phyloP scores from a whole-genome alignment of 1,139 yeast species.

The Suhomyces panamericanus region DNA sequence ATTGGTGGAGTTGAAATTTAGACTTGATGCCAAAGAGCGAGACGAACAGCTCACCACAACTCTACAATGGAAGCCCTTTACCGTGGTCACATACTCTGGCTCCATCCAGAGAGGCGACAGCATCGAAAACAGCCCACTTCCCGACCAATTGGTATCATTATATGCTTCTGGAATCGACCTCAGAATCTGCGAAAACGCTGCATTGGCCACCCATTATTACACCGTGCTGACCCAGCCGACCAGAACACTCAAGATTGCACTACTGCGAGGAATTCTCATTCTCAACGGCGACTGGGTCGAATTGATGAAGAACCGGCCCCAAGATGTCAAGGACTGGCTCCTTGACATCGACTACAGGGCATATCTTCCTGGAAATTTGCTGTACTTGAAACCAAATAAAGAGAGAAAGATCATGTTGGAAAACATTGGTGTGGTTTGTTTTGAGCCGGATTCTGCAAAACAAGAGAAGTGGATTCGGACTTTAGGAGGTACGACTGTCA shows the following conservation, averaged over 20 bases:
- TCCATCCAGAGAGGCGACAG: constrained; percentile 5
- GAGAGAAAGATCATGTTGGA: constrained; percentile 18
- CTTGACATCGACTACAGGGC: constrained; percentile 15
- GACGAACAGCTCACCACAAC: constrained; percentile 15
- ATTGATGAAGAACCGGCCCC: constrained; percentile 13
- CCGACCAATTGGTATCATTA: constrained; percentile 4
- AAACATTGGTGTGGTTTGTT: constrained; percentile 14
- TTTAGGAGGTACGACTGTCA: constrained; percentile 15
- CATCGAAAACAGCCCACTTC: constrained; percentile 4
- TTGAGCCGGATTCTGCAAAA: constrained; percentile 10
- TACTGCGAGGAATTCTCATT: constrained; percentile 31
- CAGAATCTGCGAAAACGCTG: constrained; percentile 21
- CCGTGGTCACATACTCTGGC: constrained; percentile 14
- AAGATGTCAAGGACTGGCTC: constrained; percentile 25
- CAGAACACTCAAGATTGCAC: constrained; percentile 17
- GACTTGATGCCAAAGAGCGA: constrained; percentile 17
- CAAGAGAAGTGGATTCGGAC: constrained; percentile 18
- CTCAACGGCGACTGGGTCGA: constrained; percentile 27
- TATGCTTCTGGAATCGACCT: constrained; percentile 25
- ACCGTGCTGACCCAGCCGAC: constrained; percentile 15
- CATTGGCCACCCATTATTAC: constrained; percentile 29
- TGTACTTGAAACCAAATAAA: constrained; percentile 18
- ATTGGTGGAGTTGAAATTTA: constrained; percentile 22
- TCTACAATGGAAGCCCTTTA: constrained; percentile 29
- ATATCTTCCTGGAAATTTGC: constrained; percentile 21